Conservation (phyloP, 2,329 filamentous ascomycete genomes). For the Clarireedia paspali region DNA sequence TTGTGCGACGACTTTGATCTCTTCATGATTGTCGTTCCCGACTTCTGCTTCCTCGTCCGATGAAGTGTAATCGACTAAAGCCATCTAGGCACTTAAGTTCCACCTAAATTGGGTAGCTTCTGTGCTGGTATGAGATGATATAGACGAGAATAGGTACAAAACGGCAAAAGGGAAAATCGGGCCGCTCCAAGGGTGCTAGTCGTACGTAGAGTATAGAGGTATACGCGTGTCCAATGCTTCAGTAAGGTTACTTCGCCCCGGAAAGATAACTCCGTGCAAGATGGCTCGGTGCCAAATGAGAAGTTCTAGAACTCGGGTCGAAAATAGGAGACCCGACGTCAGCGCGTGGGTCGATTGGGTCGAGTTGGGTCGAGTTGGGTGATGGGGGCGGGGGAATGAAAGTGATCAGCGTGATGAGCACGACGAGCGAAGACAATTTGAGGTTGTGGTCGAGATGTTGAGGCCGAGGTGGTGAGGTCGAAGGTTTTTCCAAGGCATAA, state of each 20-base stretch:
- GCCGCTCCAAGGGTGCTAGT: too few relatives aligned
- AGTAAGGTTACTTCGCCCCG: too few relatives aligned
- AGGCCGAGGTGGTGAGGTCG: too few relatives aligned
- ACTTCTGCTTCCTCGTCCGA: slow-evolving; percentile 34
- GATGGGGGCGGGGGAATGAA: too few relatives aligned
- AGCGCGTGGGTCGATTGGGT: background rate
- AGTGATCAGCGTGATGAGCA: background rate
- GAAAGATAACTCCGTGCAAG: too few relatives aligned
- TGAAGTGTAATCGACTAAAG: slow-evolving; percentile 59
- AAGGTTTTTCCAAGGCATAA: background rate
- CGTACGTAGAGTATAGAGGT: too few relatives aligned
- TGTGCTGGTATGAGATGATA: background rate
- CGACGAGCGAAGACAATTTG: too few relatives aligned
- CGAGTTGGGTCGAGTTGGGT: too few relatives aligned
- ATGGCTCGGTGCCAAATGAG: too few relatives aligned
- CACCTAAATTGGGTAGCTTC: background rate
- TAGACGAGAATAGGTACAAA: background rate
- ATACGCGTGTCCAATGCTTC: too few relatives aligned
- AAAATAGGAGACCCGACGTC: background rate
- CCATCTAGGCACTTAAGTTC: slow-evolving; percentile 37
- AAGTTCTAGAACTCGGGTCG: background rate
- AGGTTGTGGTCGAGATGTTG: too few relatives aligned
- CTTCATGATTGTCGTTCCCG: background rate
- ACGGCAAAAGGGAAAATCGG: too few relatives aligned
- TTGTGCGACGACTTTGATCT: background rate